These are phyloP conservation scores for Calonectria multiphialidica DNA, from an alignment of 2,329 filamentous ascomycete species.

Conservation along the genomic window DNA sequence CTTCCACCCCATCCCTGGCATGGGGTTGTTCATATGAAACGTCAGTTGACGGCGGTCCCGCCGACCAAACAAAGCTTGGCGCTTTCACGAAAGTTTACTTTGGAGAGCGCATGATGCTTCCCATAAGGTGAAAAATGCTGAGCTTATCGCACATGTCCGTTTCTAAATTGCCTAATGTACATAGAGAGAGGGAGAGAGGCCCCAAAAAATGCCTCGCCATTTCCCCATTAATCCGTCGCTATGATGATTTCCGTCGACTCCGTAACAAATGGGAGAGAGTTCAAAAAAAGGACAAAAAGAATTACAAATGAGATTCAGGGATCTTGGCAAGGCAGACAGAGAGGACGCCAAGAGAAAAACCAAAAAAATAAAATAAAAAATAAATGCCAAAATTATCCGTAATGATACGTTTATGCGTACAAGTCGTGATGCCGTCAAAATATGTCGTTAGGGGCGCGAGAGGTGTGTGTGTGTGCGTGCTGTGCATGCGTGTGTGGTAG, in stretches of 20 bases:
- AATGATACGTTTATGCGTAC: conserved; percentile 1
- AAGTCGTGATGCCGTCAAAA: conserved; percentile 9
- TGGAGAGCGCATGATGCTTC: conserved; percentile 1
- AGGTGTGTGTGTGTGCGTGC: no score
- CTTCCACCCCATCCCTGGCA: conserved; percentile 3
- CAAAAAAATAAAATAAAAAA: background rate
- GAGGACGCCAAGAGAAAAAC: background rate
- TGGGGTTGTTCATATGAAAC: conserved; percentile 11
- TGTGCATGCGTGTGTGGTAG: background rate
- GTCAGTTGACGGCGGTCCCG: background rate
- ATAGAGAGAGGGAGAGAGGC: background rate
- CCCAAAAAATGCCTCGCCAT: conserved; percentile 5
- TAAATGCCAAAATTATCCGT: background rate
- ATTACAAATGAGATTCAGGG: background rate
- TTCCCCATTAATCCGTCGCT: background rate
- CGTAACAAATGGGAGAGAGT: background rate
- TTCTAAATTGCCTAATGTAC: conserved; percentile 1
- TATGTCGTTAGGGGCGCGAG: background rate
- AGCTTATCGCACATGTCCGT: background rate
- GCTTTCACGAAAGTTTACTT: background rate
- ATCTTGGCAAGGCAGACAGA: background rate
- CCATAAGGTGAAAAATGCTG: background rate
- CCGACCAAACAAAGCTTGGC: conserved; percentile 9
- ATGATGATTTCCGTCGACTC: background rate
- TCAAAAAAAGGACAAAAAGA: background rate